Percentiles rank a stretch among this genome's conserved stretches.
phyloP scores from a whole-genome alignment of 768 basidiomycete genomes.

The Podaxis carcinomalis region DNA sequence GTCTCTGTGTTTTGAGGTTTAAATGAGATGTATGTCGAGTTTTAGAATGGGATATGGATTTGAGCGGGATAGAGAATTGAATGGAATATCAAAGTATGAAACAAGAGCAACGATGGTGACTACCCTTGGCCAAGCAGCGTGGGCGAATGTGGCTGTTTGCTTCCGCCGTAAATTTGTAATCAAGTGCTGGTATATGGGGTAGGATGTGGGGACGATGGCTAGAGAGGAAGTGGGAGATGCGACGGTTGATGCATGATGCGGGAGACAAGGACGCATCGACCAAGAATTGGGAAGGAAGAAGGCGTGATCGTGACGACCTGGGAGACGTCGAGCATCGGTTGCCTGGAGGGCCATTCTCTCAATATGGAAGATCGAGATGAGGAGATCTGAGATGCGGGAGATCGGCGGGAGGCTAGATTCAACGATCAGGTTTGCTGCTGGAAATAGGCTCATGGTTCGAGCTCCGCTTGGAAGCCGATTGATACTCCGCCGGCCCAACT shows the following conservation, averaged over 20 bases:
- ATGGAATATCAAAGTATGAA: neutral
- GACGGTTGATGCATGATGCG: too few relatives aligned
- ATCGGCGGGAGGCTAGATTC: slow-evolving; percentile 5
- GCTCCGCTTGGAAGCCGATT: neutral
- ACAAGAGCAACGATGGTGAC: neutral
- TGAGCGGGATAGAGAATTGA: too few relatives aligned
- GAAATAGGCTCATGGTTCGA: neutral
- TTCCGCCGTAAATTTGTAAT: neutral
- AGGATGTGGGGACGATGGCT: neutral
- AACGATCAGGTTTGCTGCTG: neutral
- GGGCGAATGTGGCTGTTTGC: neutral
- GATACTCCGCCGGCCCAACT: neutral
- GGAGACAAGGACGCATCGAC: too few relatives aligned
- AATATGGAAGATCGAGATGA: neutral
- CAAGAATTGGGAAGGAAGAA: too few relatives aligned
- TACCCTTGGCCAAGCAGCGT: neutral
- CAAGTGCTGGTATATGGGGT: neutral
- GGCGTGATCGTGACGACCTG: too few relatives aligned
- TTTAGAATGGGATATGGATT: too few relatives aligned
- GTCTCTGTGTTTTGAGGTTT: too few relatives aligned
- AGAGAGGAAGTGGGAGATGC: too few relatives aligned
- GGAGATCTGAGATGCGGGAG: slow-evolving; percentile 8
- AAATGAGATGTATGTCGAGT: too few relatives aligned
- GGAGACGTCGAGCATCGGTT: too few relatives aligned
- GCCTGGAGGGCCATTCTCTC: too few relatives aligned